phyloP scores from a whole-genome alignment of 352 stramenopile genomes.

The Globisporangium uncinulatum region DNA sequence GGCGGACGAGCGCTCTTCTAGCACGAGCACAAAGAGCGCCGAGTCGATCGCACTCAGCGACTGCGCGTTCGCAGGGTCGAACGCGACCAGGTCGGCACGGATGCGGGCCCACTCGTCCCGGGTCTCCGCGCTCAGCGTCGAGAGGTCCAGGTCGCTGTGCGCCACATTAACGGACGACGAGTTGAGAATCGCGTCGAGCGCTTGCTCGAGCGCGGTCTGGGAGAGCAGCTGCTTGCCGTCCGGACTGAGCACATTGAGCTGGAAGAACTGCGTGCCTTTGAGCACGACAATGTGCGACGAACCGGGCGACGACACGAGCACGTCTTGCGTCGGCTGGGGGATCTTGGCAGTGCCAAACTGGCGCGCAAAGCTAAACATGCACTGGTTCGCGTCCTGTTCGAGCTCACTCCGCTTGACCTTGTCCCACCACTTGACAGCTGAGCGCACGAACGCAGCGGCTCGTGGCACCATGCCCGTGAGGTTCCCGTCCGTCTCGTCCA shows the following conservation, averaged over 20 bases:
- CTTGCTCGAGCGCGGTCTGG: constrained; percentile 55
- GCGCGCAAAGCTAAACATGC: constrained; percentile 85
- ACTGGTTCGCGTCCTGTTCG: constrained; percentile 88
- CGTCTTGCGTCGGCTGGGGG: constrained; percentile 62
- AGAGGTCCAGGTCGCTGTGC: constrained; percentile 60
- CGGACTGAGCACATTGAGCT: constrained; percentile 73
- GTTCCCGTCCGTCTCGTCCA: constrained; percentile 77
- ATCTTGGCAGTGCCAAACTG: constrained; percentile 86
- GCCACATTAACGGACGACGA: constrained; percentile 24
- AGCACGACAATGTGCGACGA: constrained; percentile 89
- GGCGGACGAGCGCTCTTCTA: constrained; percentile 67
- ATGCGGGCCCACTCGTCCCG: constrained; percentile 84
- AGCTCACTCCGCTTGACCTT: constrained; percentile 87
- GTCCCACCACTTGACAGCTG: constrained; percentile 83
- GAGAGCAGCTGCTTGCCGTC: constrained; percentile 81
- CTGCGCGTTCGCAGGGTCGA: constrained; percentile 64
- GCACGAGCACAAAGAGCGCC: constrained; percentile 84
- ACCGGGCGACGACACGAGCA: constrained; percentile 64
- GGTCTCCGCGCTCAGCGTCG: constrained; percentile 76
- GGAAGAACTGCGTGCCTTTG: constrained; percentile 80
- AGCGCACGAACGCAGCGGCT: constrained; percentile 74
- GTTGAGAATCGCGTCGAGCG: constrained; percentile 69
- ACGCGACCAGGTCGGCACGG: constrained; percentile 58
- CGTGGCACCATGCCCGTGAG: constrained; percentile 61
- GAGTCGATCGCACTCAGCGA: constrained; percentile 83